A percentile compares a stretch with the other conserved stretches of the same genome.
Evolutionary conservation across 2,329 filamentous ascomycete species (phyloP).

Genomic region (Shiraia sp.): DNA sequence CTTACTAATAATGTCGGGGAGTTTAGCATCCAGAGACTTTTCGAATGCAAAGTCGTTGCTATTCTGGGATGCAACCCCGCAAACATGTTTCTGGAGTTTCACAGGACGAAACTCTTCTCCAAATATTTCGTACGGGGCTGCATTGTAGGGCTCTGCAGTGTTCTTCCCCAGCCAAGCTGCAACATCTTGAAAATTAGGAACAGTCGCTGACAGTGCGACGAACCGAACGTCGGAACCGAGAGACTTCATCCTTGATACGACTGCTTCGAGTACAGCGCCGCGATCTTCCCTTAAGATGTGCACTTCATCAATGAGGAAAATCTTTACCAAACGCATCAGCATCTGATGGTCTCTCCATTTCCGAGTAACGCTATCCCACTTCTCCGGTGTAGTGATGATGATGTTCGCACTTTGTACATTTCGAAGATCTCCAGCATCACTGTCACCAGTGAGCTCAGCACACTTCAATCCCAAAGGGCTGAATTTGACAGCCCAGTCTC

Average conservation of each 20-base stretch:
- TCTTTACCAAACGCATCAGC: constrained; percentile 73
- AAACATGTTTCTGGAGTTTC: constrained; percentile 73
- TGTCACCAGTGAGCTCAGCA: constrained; percentile 82
- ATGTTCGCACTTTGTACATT: constrained; percentile 75
- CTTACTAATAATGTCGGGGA: constrained; percentile 67
- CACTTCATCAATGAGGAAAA: constrained; percentile 86
- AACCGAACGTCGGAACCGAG: constrained; percentile 76
- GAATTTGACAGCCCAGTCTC: constrained; percentile 80
- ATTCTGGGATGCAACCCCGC: constrained; percentile 64
- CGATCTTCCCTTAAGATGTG: constrained; percentile 81
- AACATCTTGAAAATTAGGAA: constrained; percentile 81
- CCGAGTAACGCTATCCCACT: constrained; percentile 87
- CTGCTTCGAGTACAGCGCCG: constrained; percentile 79
- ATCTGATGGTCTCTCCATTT: constrained; percentile 82
- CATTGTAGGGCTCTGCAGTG: constrained; percentile 60
- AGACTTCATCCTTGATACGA: constrained; percentile 86
- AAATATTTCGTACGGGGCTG: constrained; percentile 71
- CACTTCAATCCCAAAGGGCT: constrained; percentile 67
- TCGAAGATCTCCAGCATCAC: constrained; percentile 66
- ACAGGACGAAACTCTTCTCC: constrained; percentile 82
- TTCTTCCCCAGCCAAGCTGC: constrained; percentile 77
- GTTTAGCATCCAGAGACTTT: constrained; percentile 65
- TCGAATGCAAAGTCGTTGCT: constrained; percentile 80
- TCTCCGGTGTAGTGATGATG: constrained; percentile 86
- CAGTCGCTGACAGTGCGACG: constrained; percentile 78